phyloP scores from a whole-genome alignment of 805 yeast species.

The Scheffersomyces coipomensis region DNA sequence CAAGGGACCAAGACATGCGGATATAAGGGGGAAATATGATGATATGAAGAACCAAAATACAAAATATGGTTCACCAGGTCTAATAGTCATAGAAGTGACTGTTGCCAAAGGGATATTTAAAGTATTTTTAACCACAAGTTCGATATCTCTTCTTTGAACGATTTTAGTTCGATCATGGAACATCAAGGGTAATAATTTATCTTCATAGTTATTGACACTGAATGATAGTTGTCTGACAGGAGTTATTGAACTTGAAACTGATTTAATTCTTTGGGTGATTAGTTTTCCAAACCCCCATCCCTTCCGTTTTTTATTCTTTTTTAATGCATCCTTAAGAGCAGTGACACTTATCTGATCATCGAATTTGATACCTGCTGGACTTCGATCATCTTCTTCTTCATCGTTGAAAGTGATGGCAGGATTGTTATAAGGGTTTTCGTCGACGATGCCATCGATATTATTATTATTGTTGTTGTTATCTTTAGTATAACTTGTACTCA shows the following conservation, averaged over 20 bases:
- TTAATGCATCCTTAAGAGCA: too few species aligned
- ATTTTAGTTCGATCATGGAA: constrained; percentile 1
- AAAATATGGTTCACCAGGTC: constrained; percentile 37
- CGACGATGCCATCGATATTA: too few species aligned
- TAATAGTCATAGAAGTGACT: constrained; percentile 26
- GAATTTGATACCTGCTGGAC: too few species aligned
- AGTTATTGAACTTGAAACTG: neutral
- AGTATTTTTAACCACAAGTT: constrained; percentile 24
- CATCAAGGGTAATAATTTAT: constrained; percentile 17
- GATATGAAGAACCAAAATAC: constrained; percentile 65
- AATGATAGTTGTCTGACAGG: neutral
- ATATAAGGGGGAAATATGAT: constrained; percentile 68
- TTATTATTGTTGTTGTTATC: too few species aligned
- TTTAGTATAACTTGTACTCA: too few species aligned
- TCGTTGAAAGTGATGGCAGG: too few species aligned
- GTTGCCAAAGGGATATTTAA: constrained; percentile 31
- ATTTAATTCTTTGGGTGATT: too few species aligned
- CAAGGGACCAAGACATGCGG: constrained; percentile 78
- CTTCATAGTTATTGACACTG: constrained; percentile 6
- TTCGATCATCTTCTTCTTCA: too few species aligned
- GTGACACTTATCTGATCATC: too few species aligned
- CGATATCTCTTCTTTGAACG: neutral
- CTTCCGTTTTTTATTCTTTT: too few species aligned
- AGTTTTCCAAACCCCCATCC: too few species aligned
- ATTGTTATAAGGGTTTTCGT: too few species aligned